Evolutionary conservation across 176 grass and related monocot species (phyloP).

Genomic region (Musa troglodytarum): DNA sequence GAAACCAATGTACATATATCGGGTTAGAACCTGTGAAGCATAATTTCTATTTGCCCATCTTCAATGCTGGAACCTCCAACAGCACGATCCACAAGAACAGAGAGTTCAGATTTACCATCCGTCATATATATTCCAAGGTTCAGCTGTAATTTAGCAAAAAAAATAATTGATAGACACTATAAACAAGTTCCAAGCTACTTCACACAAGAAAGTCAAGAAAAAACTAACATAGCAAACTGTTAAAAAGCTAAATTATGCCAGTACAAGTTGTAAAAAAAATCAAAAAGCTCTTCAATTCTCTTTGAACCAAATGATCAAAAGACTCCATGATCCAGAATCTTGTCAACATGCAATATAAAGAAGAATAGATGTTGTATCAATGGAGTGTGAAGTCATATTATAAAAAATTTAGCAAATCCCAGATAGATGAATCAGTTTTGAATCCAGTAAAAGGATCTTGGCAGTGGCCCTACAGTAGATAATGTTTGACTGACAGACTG

Average conservation of each 20-base stretch:
- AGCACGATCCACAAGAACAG: slow-evolving; percentile 75
- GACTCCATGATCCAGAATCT: not conserved
- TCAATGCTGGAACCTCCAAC: slow-evolving; percentile 84
- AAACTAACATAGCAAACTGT: too few relatives aligned
- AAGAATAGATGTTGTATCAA: too few relatives aligned
- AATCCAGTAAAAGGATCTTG: not conserved
- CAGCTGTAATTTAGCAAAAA: slow-evolving; percentile 40
- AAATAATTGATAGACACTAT: slow-evolving; percentile 3
- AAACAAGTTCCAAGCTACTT: not conserved
- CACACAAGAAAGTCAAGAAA: not conserved
- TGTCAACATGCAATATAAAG: too few relatives aligned
- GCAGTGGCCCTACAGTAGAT: too few relatives aligned
- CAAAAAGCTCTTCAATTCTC: too few relatives aligned
- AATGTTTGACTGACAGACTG: too few relatives aligned
- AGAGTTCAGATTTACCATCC: slow-evolving; percentile 73
- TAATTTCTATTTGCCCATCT: slow-evolving; percentile 83
- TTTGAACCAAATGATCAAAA: too few relatives aligned
- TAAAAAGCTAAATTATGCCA: too few relatives aligned
- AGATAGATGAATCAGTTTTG: not conserved
- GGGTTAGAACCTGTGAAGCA: slow-evolving; percentile 70
- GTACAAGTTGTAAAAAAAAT: too few relatives aligned
- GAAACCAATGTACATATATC: not conserved
- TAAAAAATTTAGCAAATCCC: not conserved
- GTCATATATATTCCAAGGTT: slow-evolving; percentile 65
- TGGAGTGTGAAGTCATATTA: not conserved